Conservation (phyloP, 2,329 filamentous ascomycete species). For the Cercospora zeina region DNA sequence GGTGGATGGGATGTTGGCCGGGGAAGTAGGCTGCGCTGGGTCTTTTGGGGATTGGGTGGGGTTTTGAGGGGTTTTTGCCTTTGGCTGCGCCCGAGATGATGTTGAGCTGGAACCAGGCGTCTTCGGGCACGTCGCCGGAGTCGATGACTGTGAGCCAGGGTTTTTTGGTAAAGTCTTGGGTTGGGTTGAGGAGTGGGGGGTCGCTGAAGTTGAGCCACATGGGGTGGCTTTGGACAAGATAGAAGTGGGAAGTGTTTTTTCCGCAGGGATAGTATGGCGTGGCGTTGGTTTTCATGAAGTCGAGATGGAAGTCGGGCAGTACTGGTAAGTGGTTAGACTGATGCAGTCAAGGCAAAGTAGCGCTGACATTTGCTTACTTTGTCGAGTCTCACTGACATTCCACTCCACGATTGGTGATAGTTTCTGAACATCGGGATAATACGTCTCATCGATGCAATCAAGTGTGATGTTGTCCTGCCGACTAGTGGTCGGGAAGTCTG, state of each 20-base stretch:
- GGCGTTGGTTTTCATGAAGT: neutral
- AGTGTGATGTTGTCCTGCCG: neutral
- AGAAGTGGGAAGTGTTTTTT: constrained; percentile 1
- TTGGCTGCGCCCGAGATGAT: constrained; percentile 45
- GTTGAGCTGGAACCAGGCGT: constrained; percentile 45
- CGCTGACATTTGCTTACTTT: neutral
- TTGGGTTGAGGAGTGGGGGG: constrained; percentile 42
- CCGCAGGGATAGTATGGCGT: neutral
- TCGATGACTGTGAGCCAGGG: constrained; percentile 42
- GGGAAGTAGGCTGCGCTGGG: constrained; percentile 27
- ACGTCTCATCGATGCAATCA: constrained; percentile 1
- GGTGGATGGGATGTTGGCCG: constrained; percentile 45
- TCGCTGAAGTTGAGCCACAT: constrained; percentile 40
- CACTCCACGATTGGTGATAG: neutral
- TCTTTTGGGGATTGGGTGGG: neutral
- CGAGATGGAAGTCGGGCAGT: constrained; percentile 1
- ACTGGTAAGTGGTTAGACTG: neutral
- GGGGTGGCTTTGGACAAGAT: neutral
- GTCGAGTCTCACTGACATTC: constrained; percentile 2
- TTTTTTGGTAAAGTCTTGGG: constrained; percentile 40
- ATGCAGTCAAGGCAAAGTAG: neutral
- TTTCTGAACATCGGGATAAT: neutral
- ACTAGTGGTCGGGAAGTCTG: neutral
- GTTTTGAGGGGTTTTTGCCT: neutral
- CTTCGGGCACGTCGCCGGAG: constrained; percentile 42